These are phyloP conservation scores for Wickerhamiella shivajii DNA, from an alignment of 805 yeast genomes.

Conservation along the genomic window DNA sequence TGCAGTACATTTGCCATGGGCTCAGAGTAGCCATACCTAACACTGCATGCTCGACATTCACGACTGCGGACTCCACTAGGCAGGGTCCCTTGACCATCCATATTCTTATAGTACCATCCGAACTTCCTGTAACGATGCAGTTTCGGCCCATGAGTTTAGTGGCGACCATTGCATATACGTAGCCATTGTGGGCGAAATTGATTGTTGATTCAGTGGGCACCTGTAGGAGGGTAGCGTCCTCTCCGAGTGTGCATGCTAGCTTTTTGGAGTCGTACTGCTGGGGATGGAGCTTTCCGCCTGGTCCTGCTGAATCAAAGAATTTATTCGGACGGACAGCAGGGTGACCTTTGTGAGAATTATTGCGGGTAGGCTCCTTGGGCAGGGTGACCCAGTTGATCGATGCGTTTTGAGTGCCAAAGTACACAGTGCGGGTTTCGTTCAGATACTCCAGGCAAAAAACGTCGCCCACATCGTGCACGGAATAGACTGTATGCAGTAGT, in stretches of 20 bases:
- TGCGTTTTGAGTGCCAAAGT: conserved; percentile 88
- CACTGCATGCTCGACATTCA: conserved; percentile 50
- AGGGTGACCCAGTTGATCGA: conserved; percentile 58
- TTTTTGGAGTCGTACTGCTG: conserved; percentile 18
- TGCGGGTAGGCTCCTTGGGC: conserved; percentile 15
- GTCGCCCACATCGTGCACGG: conserved; percentile 82
- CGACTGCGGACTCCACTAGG: conserved; percentile 18
- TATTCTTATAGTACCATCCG: conserved; percentile 74
- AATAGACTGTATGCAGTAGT: conserved; percentile 58
- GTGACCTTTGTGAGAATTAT: conserved; percentile 12
- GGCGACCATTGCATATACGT: conserved; percentile 53
- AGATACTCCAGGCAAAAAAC: conserved; percentile 72
- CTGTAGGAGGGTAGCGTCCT: conserved; percentile 25
- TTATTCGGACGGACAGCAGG: conserved; percentile 53
- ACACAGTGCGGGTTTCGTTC: conserved; percentile 42
- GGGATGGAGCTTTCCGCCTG: conserved; percentile 42
- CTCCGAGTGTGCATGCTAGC: conserved; percentile 5
- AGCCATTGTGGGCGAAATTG: conserved; percentile 83
- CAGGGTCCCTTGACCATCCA: conserved; percentile 40
- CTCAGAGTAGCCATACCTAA: conserved; percentile 45
- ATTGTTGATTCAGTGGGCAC: conserved; percentile 52
- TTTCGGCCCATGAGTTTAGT: conserved; percentile 21
- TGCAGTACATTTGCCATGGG: conserved; percentile 68
- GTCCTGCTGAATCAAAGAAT: conserved; percentile 84
- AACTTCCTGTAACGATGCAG: conserved; percentile 59